Evolutionary conservation across 2,329 filamentous ascomycete genomes (phyloP), one percentile per base, ranked within the genome.

Genomic region (Ophiostoma pallidulum): DNA sequence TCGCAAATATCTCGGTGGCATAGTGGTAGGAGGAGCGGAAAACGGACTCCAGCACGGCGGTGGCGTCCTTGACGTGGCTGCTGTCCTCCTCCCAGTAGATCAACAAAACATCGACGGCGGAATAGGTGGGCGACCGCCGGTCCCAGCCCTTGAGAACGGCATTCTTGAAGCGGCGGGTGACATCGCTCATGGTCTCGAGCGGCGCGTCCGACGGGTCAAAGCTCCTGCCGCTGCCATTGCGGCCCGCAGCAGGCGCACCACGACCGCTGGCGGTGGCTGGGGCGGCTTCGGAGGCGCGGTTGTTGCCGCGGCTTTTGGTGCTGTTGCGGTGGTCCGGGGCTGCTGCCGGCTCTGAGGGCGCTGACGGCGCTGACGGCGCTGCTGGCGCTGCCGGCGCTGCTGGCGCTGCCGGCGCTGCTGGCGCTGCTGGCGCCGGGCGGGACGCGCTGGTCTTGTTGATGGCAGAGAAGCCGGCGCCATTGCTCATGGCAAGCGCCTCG

Each of bases 51-150:
- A 56, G 41, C 12, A 43, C 16, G 14, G 32, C 38, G 28, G 22
- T 43, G 6, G 32, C 44, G 4, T 35, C 31, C 13, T 38, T 40
- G 8, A 54, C 41, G 5, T 43, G 40, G 12, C 3, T 5, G 16
- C 29, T 33, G 36, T 56, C 54, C 12, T 51, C 44, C 12, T 50
- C 49, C 53, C 54, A 56, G 33, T 47, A 47, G 20, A 56, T 6
- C 3, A 55, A 26, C 32, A 56, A 24, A 9, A 53, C 54, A 14
- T 43, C 38, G 14, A 52, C 52, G 10, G 19, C 29, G 13, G 31
- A 36, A 29, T 56, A 56, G 0, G 52, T 53, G 14, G 53, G 49
- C 20, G 50, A 39, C 9, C 52, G 45, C n/a, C 46, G 48, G 18
- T 40, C 41, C 50, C 53, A 51, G 31, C 51, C 49, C 6, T 42